Evolutionary conservation across 805 yeast genomes (phyloP).

Genomic region (Candida pini): DNA sequence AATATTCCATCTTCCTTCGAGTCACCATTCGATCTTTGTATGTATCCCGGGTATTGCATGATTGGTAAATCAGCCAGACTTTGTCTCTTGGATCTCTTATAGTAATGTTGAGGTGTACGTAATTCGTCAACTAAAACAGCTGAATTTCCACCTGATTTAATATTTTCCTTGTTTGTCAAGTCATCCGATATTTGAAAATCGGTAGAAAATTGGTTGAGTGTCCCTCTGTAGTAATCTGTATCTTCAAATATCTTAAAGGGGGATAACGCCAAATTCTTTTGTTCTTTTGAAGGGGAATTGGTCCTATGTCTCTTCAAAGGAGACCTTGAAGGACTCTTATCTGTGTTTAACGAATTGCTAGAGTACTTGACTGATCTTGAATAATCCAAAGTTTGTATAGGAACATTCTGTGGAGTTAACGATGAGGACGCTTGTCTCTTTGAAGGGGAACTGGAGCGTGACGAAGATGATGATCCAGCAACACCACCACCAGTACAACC

Average conservation of each 20-base stretch:
- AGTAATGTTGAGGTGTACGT: not conserved
- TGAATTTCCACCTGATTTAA: not conserved
- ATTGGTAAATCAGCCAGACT: conserved; percentile 14
- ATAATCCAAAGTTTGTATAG: conserved; percentile 5
- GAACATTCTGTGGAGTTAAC: conserved; percentile 5
- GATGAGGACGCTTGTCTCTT: conserved; percentile 3
- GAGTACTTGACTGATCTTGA: conserved; percentile 3
- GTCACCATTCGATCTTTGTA: conserved; percentile 5
- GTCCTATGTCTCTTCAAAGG: not conserved
- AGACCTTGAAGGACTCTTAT: conserved; percentile 2
- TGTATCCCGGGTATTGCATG: conserved; percentile 14
- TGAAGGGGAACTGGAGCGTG: no score
- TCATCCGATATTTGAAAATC: not conserved
- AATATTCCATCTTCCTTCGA: conserved; percentile 9
- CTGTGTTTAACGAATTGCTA: conserved; percentile 5
- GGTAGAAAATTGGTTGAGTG: not conserved
- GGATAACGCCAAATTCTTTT: not conserved
- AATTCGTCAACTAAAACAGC: not conserved
- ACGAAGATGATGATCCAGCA: not conserved
- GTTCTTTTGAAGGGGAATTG: not conserved
- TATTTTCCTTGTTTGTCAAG: not conserved
- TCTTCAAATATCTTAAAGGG: conserved; percentile 19
- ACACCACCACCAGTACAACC: no score
- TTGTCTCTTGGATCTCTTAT: conserved; percentile 2
- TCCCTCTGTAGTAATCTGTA: conserved; percentile 8